Percentiles rank a stretch among this genome's conserved stretches.
Evolutionary conservation across 1,139 yeast genomes (phyloP).

Genomic region (Diutina sp.): DNA sequence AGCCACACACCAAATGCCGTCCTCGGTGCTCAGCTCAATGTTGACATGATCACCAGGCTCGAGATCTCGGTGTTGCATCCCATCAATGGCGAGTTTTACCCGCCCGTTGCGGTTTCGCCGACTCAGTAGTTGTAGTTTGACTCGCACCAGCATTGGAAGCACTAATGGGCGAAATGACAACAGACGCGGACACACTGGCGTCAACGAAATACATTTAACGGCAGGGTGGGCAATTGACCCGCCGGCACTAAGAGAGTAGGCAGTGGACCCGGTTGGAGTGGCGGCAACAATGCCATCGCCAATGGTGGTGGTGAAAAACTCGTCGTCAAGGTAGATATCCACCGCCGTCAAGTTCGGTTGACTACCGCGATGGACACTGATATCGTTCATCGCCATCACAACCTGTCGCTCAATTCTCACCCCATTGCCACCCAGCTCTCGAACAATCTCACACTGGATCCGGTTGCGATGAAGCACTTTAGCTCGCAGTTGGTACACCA

Average conservation of each 20-base stretch:
- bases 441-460: slow-evolving; percentile 62
- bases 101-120: slow-evolving; percentile 28
- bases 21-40: slow-evolving; percentile 6
- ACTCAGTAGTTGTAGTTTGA: slow-evolving; percentile 51
- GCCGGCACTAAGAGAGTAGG: slow-evolving; percentile 81
- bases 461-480: slow-evolving; percentile 66
- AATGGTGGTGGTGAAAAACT: slow-evolving; percentile 75
- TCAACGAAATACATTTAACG: slow-evolving; percentile 68
- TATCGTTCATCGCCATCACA: slow-evolving; percentile 69
- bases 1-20: slow-evolving; percentile 87
- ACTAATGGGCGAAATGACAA: slow-evolving; percentile 78
- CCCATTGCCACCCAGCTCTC: slow-evolving; percentile 9
- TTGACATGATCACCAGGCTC: slow-evolving; percentile 64
- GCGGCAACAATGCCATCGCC: slow-evolving; percentile 82
- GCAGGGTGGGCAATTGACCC: slow-evolving; percentile 88
- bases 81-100: slow-evolving; percentile 63
- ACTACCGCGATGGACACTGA: slow-evolving; percentile 77
- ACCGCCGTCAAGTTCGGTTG: slow-evolving; percentile 76
- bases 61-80: slow-evolving; percentile 58
- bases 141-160: slow-evolving; percentile 60
- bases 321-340: slow-evolving; percentile 71
- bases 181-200: slow-evolving; percentile 88
- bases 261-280: slow-evolving; percentile 94
- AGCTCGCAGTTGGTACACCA: slow-evolving; percentile 56
- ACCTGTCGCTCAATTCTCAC: not conserved